Base-by-base conservation (phyloP, 345 rosid genomes). In the Rhizophora mangle region DNA sequence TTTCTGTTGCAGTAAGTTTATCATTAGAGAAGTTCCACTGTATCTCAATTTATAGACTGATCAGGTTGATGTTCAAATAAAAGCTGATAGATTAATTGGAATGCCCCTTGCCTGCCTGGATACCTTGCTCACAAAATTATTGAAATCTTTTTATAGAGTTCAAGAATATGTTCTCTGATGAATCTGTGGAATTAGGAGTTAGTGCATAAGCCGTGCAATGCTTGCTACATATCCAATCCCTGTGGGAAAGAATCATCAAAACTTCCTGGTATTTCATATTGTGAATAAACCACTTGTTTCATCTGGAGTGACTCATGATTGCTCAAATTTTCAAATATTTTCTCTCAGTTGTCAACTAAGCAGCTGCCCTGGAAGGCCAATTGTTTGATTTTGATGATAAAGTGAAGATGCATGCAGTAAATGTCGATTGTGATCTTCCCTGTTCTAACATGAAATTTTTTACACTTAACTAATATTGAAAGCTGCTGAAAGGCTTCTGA, bases 11-110 rank as follows among this genome's bases (percentile, higher is more conserved):
- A 11, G 31, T 9, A 62, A 52, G 29, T 51, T 43, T 61, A 39
- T 64, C 13, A 29, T 63, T 21, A 1, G 11, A 3, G 65, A 19
- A 34, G 19, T 61, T 43, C 59, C 52, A 37, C 51, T 61, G 7
- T 62, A 16, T 37, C 59, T 39, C 65, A 31, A 51, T 74, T 54
- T 86, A 63, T 79, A 93, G 98, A 81, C 86, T 74, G 96, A 94
- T 84, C 97, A 89, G 81, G 97, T 89, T 39, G 96, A 94, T 74
- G 86, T 87, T 63, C 88, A 97, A 74, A 82, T 89, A 80, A 94
- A 89, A 82, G 96, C 97, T 60, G 85, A 89, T 71, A 87, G 75
- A 68, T 83, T 94, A 82, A 70, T 84, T 67, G 97, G 95, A 79
- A 86, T 83, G 80, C 84, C 91, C 60, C 77, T 88, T 77, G 80